A percentile compares a stretch with the other conserved stretches of the same genome.
phyloP scores from a whole-genome alignment of 768 basidiomycete species.

The Dentipellis sp. region DNA sequence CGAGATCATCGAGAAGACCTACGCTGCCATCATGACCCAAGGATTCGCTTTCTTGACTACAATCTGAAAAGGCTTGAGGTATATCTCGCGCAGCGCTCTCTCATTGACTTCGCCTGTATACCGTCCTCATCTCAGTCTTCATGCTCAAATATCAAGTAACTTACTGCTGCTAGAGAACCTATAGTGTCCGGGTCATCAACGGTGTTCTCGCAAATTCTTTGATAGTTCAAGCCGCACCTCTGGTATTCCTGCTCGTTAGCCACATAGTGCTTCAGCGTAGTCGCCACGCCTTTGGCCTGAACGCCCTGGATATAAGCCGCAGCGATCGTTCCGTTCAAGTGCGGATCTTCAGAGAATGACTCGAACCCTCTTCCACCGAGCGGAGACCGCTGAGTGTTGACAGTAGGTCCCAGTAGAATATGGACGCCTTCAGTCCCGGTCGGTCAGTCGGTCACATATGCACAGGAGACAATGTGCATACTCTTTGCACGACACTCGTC shows the following conservation, averaged over 20 bases:
- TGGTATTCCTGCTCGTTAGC: constrained; percentile 53
- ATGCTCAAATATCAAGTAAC: neutral
- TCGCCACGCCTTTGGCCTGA: constrained; percentile 46
- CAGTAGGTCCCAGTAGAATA: constrained; percentile 50
- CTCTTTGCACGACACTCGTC: constrained; percentile 45
- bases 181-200: neutral
- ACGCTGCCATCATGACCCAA: constrained; percentile 56
- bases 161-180: constrained; percentile 38
- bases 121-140: too few species aligned
- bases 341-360: constrained; percentile 55
- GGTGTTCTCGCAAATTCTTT: neutral
- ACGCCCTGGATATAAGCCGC: constrained; percentile 55
- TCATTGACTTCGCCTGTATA: constrained; percentile 37
- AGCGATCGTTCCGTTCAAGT: constrained; percentile 44
- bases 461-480: constrained; percentile 2
- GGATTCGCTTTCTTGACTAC: constrained; percentile 46
- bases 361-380: constrained; percentile 51
- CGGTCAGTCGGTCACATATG: neutral
- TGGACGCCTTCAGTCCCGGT: constrained; percentile 24
- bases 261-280: constrained; percentile 58
- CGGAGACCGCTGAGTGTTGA: constrained; percentile 54
- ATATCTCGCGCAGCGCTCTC: constrained; percentile 55
- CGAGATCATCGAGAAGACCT: constrained; percentile 13
- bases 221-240: neutral
- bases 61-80: constrained; percentile 54